Evolutionary conservation across 163 green algal species (phyloP), one percentile per base, ranked within the genome.

Genomic region (Prototheca wickerhamii): DNA sequence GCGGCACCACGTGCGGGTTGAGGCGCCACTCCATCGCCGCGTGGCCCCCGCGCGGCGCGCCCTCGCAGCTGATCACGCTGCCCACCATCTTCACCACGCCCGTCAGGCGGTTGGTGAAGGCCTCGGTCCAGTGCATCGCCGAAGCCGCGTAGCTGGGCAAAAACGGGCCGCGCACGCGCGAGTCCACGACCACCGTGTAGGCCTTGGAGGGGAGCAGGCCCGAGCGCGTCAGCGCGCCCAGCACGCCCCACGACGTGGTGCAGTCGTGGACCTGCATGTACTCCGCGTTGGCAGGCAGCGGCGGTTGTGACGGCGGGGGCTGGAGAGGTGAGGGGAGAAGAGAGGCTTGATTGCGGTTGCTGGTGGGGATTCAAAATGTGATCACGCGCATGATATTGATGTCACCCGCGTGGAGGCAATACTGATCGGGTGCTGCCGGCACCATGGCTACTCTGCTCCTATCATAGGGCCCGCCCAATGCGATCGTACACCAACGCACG

Each of bases 1-100:
- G 85, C 4, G 82, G 86, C 64, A 87, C 80, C 46, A 91, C 73
- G 51, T 86, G 79, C 3, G 86, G 82, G 69, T 89, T 90, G 8
- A 58, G 63, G 0, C 86, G 73, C 80, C 74, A 84, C 30, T 76
- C 63, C 25, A 54, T 70, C 3, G 68, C 70, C 25, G 70, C 67
- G 53, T 89, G 67, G 1, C 85, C 85, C 33, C 78, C 67, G 33
- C 32, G 53, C 1, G 73, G 68, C 2, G 69, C 76, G 17, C 78
- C 82, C 58, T 91, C 85, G 67, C 85, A 92, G 64, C 67, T 86
- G 61, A 92, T 84, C 18, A 75, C 83, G 1, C 72, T 70, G 21
- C 84, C 85, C 37, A 91, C 84, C 40, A 92, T 68, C 62, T 84
- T 85, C 4, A 88, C 80, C 18, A 71, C 62, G 5, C 30, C 60